Conservation (phyloP, 345 rosid species). For the Litchi chinensis region DNA sequence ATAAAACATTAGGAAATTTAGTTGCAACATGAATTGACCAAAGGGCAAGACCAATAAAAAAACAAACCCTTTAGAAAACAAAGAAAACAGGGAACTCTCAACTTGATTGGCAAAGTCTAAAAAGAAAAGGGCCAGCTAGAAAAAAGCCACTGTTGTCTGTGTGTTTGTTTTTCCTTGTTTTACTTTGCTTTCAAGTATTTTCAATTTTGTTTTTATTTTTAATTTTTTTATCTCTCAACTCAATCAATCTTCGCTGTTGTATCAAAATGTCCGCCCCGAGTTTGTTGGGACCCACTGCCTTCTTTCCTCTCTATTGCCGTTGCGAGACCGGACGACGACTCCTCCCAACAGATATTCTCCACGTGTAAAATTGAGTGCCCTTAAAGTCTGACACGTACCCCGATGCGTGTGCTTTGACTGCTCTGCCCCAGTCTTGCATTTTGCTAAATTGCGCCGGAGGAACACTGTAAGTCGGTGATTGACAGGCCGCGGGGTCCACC, state of each 20-base stretch:
- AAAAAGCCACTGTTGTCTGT: neutral
- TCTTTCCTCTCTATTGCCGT: slow-evolving; percentile 21
- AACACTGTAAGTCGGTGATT: slow-evolving; percentile 12
- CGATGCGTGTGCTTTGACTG: slow-evolving; percentile 18
- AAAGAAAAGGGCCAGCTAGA: neutral
- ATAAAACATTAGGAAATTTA: too few species aligned
- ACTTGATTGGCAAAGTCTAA: neutral
- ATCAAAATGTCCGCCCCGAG: slow-evolving; percentile 17
- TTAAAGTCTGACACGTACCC: slow-evolving; percentile 22
- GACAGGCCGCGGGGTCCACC: slow-evolving; percentile 18
- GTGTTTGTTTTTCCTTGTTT: neutral
- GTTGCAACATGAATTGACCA: too few species aligned
- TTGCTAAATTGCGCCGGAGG: slow-evolving; percentile 30
- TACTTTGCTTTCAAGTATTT: slow-evolving; percentile 9
- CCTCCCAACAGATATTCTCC: neutral
- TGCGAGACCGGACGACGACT: neutral
- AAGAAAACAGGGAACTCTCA: neutral
- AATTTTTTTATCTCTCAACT: too few species aligned
- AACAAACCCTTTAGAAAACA: neutral
- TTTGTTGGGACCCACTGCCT: slow-evolving; percentile 23
- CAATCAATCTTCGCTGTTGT: neutral
- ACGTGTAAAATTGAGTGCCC: neutral
- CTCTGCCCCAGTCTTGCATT: neutral
- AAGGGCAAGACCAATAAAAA: neutral
- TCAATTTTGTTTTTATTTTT: neutral